Evolutionary conservation across 176 grass and related monocot species (phyloP).

Genomic region (Avena eriantha): DNA sequence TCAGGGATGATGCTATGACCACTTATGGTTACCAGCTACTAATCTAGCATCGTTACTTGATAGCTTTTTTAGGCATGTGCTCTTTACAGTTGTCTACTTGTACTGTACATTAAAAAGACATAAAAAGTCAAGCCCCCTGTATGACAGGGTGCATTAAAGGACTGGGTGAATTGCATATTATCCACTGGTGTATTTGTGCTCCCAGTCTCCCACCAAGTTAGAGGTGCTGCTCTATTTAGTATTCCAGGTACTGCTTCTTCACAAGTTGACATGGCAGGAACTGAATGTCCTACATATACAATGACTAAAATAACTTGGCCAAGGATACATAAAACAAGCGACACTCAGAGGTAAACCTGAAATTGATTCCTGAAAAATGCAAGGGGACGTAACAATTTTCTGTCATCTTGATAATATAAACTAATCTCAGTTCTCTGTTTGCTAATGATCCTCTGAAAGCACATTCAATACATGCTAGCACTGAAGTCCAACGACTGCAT

Average conservation of each 20-base stretch:
- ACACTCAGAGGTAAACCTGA: background rate
- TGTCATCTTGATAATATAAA: background rate
- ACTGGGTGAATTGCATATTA: slow-evolving; percentile 17
- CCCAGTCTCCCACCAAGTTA: slow-evolving; percentile 3
- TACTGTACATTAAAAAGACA: background rate
- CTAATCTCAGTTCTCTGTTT: background rate
- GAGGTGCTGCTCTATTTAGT: slow-evolving; percentile 16
- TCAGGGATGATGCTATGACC: background rate
- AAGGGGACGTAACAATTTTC: slow-evolving; percentile 20
- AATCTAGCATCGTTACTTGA: slow-evolving; percentile 13
- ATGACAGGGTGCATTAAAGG: background rate
- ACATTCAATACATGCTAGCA: background rate
- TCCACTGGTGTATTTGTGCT: background rate
- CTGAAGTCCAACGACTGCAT: background rate
- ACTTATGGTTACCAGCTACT: slow-evolving; percentile 17
- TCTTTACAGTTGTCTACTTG: background rate
- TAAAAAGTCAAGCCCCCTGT: background rate
- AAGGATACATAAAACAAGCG: background rate
- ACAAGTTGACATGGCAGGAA: slow-evolving; percentile 32
- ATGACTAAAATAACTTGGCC: background rate
- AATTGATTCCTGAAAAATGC: background rate
- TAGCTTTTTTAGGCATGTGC: background rate
- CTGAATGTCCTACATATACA: slow-evolving; percentile 12
- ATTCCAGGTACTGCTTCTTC: background rate
- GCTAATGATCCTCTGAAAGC: background rate